Percentiles rank a stretch among this genome's conserved stretches.
phyloP scores from a whole-genome alignment of 2,329 filamentous ascomycete species.

The Aspergillus sp. region DNA sequence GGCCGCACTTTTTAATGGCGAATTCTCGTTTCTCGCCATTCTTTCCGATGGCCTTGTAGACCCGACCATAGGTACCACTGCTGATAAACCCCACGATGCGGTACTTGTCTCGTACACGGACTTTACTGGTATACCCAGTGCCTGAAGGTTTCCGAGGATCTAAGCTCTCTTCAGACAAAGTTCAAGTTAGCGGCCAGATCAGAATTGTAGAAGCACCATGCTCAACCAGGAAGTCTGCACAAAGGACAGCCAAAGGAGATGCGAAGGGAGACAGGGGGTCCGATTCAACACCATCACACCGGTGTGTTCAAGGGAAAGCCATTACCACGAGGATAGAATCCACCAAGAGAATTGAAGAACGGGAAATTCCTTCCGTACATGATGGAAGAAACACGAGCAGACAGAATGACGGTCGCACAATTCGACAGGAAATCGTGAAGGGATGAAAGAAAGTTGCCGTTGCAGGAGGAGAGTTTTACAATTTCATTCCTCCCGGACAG shows the following conservation, averaged over 20 bases:
- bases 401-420: constrained; percentile 7
- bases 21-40: constrained; percentile 76
- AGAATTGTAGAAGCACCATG: neutral
- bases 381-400: constrained; percentile 20
- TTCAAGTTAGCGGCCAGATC: constrained; percentile 22
- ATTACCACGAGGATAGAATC: constrained; percentile 44
- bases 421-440: neutral
- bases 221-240: too few species aligned
- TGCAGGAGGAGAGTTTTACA: constrained; percentile 3
- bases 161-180: constrained; percentile 28
- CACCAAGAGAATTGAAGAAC: constrained; percentile 34
- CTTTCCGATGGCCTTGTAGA: constrained; percentile 88
- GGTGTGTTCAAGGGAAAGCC: constrained; percentile 17
- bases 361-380: constrained; percentile 43
- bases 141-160: constrained; percentile 43
- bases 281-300: neutral
- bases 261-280: neutral
- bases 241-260: too few species aligned
- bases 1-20: constrained; percentile 87
- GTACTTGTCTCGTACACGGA: constrained; percentile 87
- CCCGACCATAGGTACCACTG: constrained; percentile 93
- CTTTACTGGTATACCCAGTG: constrained; percentile 64
- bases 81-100: constrained; percentile 98
- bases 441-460: constrained; percentile 1
- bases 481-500: neutral